Conservation (phyloP, 1,139 yeast genomes). For the Saccharomyces pastorianus region DNA sequence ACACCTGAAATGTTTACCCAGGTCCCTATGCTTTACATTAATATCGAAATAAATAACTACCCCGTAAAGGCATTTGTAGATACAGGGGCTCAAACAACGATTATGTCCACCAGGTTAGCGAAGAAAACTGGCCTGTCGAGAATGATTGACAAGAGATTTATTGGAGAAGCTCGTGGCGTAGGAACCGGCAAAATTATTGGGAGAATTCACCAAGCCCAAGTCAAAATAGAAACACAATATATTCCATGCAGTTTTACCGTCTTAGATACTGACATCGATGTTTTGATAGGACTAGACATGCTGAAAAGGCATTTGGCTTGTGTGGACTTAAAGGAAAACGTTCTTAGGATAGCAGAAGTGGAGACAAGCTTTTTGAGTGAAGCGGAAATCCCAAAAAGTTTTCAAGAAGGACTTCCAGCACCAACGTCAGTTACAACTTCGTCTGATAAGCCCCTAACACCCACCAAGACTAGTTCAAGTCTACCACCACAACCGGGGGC, state of each 20-base stretch:
- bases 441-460: neutral
- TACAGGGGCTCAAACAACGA: slow-evolving; percentile 90
- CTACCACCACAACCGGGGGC: slow-evolving; percentile 2
- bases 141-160: slow-evolving; percentile 72
- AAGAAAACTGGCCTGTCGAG: slow-evolving; percentile 62
- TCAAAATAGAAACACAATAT: slow-evolving; percentile 59
- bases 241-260: slow-evolving; percentile 80
- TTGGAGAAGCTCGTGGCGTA: slow-evolving; percentile 83
- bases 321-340: slow-evolving; percentile 63
- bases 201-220: slow-evolving; percentile 80
- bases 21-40: slow-evolving; percentile 77
- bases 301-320: slow-evolving; percentile 79
- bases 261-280: slow-evolving; percentile 65
- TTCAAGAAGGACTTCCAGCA: slow-evolving; percentile 7
- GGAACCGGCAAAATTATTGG: slow-evolving; percentile 78
- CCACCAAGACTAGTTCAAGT: neutral
- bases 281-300: slow-evolving; percentile 52
- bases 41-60: slow-evolving; percentile 67
- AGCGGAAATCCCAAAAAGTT: slow-evolving; percentile 51
- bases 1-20: slow-evolving; percentile 84
- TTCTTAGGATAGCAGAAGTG: slow-evolving; percentile 62
- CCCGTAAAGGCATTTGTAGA: slow-evolving; percentile 90
- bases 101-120: slow-evolving; percentile 70
- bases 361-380: slow-evolving; percentile 69
- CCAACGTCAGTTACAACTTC: slow-evolving; percentile 1